A percentile compares a stretch with the other conserved stretches of the same genome.
These are phyloP conservation scores for Trichophyton verrucosum DNA, from an alignment of 2,329 filamentous ascomycete species.

Conservation along the genomic window DNA sequence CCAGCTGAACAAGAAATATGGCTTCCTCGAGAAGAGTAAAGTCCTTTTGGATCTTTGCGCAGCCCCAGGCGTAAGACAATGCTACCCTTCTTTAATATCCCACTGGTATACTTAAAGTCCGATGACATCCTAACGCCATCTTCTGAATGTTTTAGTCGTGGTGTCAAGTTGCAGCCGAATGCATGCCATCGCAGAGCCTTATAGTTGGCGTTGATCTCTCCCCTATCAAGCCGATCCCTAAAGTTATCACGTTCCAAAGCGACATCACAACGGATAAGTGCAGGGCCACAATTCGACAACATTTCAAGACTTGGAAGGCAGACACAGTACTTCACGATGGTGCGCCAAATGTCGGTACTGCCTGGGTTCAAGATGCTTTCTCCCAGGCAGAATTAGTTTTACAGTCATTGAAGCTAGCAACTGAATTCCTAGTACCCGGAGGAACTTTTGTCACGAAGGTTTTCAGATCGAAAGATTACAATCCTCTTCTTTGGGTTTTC, in stretches of 20 bases:
- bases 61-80: constrained; percentile 63
- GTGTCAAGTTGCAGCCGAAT: constrained; percentile 92
- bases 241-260: constrained; percentile 89
- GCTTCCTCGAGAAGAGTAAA: constrained; percentile 92
- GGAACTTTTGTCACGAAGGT: constrained; percentile 96
- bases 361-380: constrained; percentile 97
- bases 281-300: constrained; percentile 72
- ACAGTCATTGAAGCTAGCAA: constrained; percentile 83
- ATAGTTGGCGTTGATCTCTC: constrained; percentile 90
- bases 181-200: constrained; percentile 79
- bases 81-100: background rate
- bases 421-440: constrained; percentile 78
- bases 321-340: constrained; percentile 94
- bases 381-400: constrained; percentile 88
- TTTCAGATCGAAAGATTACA: constrained; percentile 95
- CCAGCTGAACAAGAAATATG: constrained; percentile 98
- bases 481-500: constrained; percentile 90
- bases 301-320: constrained; percentile 92
- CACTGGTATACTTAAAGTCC: background rate
- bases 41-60: constrained; percentile 95
- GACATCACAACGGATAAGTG: constrained; percentile 98
- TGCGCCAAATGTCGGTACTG: constrained; percentile 93
- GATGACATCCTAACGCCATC: constrained; percentile 17
- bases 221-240: constrained; percentile 90
- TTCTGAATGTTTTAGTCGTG: constrained; percentile 50